These are phyloP conservation scores for Pyrrhoderma noxium DNA, from an alignment of 1,284 basidiomycete genomes.

Conservation along the genomic window DNA sequence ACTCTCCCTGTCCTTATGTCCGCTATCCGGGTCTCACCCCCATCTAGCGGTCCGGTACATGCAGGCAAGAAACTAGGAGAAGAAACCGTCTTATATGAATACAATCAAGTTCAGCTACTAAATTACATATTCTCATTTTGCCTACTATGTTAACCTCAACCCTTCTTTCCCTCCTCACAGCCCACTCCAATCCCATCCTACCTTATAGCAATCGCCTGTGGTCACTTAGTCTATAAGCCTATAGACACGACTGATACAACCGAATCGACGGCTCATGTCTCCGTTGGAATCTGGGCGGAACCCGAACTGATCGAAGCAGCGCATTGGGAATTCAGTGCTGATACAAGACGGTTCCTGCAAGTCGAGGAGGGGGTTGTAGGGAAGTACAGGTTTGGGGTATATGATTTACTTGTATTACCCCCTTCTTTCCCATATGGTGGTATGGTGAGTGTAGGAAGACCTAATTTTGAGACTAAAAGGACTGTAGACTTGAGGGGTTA, in stretches of 20 bases:
- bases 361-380: conserved; percentile 71
- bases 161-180: no score
- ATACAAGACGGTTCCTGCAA: conserved; percentile 74
- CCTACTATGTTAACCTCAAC: neutral
- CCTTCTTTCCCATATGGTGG: conserved; percentile 92
- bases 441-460: conserved; percentile 71
- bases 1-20: conserved; percentile 80
- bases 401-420: conserved; percentile 89
- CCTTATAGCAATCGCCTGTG: conserved; percentile 80
- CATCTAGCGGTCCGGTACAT: conserved; percentile 56
- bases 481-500: no score
- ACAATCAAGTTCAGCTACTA: conserved; percentile 56
- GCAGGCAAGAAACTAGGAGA: conserved; percentile 64
- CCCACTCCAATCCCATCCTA: conserved; percentile 82
- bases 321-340: conserved; percentile 84
- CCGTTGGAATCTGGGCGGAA: conserved; percentile 84
- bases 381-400: conserved; percentile 82
- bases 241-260: no score
- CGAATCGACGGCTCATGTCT: conserved; percentile 62
- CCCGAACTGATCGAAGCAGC: conserved; percentile 74
- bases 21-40: conserved; percentile 71
- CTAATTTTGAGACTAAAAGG: no score
- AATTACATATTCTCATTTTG: neutral
- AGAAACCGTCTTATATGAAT: conserved; percentile 58
- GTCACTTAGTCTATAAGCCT: conserved; percentile 70